Conservation (phyloP, 208 protist genomes). For the Angomonas ambiguus region DNA sequence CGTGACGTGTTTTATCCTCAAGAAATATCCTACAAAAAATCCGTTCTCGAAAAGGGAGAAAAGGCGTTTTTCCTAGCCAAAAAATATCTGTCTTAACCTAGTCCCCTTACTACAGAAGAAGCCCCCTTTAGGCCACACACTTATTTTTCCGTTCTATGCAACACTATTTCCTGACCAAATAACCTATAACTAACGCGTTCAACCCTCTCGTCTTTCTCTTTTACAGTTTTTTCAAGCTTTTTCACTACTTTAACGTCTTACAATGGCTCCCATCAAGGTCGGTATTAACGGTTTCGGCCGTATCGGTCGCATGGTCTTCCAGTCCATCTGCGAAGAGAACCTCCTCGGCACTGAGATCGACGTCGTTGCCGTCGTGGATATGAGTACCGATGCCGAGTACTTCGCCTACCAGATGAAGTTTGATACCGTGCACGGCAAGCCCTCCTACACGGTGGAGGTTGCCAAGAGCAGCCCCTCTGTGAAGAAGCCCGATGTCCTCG, state of each 20-base stretch:
- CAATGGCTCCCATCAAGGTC: slow-evolving; percentile 75
- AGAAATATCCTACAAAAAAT: slow-evolving; percentile 52
- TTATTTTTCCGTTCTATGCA: neutral
- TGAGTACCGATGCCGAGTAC: slow-evolving; percentile 96
- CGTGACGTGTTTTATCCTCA: slow-evolving; percentile 83
- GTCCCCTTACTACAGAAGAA: neutral
- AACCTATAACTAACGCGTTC: neutral
- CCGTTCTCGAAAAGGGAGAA: slow-evolving; percentile 36
- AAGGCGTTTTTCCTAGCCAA: slow-evolving; percentile 13
- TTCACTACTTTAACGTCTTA: slow-evolving; percentile 8
- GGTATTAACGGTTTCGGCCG: slow-evolving; percentile 99
- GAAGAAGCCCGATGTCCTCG: slow-evolving; percentile 56
- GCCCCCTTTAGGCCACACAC: neutral
- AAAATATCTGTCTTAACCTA: neutral
- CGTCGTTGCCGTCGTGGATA: slow-evolving; percentile 96
- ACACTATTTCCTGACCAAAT: neutral
- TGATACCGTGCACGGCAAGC: slow-evolving; percentile 96
- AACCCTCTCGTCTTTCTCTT: neutral
- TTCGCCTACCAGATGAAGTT: slow-evolving; percentile 96
- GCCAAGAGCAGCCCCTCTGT: slow-evolving; percentile 63
- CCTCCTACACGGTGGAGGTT: slow-evolving; percentile 70
- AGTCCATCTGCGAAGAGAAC: slow-evolving; percentile 70
- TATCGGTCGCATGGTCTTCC: slow-evolving; percentile 97
- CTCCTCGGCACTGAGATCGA: slow-evolving; percentile 77
- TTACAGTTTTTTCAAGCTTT: slow-evolving; percentile 4